phyloP scores from a whole-genome alignment of 2,329 filamentous ascomycete species.

The Fusarium nisikadoi region DNA sequence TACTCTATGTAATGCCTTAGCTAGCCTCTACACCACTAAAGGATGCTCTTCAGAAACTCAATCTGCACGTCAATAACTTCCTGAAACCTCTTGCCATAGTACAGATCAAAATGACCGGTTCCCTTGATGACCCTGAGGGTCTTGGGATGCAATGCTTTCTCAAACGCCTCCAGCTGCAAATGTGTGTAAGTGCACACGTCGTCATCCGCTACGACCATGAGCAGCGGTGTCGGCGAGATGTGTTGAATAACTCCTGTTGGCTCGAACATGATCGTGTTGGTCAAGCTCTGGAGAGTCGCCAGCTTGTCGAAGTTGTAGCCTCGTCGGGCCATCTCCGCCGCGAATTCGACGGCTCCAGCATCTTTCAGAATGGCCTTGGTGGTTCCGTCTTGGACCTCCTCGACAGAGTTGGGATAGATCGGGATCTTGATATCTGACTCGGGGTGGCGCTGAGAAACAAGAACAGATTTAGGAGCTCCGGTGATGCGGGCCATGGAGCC shows the following conservation, averaged over 20 bases:
- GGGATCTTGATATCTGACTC: not conserved
- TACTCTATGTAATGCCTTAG: accelerated
- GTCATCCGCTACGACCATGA: not conserved
- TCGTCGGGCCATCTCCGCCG: not conserved
- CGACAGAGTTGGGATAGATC: not conserved
- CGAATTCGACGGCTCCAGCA: not conserved
- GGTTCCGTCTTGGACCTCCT: not conserved
- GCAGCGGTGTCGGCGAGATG: not conserved
- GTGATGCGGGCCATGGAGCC: not conserved
- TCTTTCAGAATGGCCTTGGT: not conserved
- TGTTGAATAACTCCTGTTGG: accelerated
- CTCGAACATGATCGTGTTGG: not conserved
- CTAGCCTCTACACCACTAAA: not conserved
- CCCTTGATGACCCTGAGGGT: not conserved
- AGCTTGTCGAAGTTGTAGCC: not conserved
- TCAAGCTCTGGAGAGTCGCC: not conserved
- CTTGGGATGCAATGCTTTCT: not conserved
- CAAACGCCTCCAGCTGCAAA: not conserved
- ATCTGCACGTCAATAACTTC: not conserved
- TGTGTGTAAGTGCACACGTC: not conserved
- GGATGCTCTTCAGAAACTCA: not conserved
- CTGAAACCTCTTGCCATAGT: not conserved
- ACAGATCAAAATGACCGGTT: not conserved
- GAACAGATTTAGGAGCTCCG: accelerated
- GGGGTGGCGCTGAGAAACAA: accelerated